Evolutionary conservation across 495 filamentous ascomycete genomes (phyloP).

Genomic region (Aspergillus sclerotiicarbonarius): DNA sequence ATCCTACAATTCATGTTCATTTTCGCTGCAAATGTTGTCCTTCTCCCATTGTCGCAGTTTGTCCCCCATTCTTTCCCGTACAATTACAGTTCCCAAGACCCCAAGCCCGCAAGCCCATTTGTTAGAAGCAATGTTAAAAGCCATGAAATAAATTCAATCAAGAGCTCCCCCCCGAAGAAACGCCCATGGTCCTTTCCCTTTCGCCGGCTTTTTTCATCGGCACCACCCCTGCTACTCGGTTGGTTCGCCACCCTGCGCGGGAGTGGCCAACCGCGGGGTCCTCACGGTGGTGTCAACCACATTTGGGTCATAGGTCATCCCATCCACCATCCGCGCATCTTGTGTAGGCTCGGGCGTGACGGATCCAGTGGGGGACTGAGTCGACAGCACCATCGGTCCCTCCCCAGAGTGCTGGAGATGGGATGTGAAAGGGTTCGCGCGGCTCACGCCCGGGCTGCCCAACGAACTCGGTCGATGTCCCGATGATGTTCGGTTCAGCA

Average conservation of each 20-base stretch:
- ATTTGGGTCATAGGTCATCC: conserved; percentile 54
- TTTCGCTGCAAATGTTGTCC: no score
- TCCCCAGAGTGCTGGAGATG: conserved; percentile 29
- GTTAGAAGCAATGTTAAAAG: neutral
- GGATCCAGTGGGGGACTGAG: conserved; percentile 36
- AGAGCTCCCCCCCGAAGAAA: neutral
- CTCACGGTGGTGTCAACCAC: conserved; percentile 53
- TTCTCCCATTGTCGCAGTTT: no score
- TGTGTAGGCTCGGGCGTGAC: conserved; percentile 40
- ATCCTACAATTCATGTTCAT: no score
- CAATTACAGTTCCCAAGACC: neutral
- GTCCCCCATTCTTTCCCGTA: neutral
- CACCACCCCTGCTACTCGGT: neutral
- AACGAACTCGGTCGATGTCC: conserved; percentile 35
- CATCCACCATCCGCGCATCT: conserved; percentile 53
- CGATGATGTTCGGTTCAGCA: conserved; percentile 33
- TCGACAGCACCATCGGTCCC: conserved; percentile 25
- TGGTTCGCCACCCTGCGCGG: conserved; percentile 13
- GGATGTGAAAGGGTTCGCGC: conserved; percentile 26
- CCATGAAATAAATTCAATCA: neutral
- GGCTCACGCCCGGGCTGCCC: conserved; percentile 32
- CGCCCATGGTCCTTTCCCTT: neutral
- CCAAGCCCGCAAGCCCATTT: no score
- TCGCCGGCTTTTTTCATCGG: neutral
- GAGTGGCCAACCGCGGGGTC: conserved; percentile 40